phyloP scores from a whole-genome alignment of 2,329 filamentous ascomycete species.

The Nothomitra cinnamomea region DNA sequence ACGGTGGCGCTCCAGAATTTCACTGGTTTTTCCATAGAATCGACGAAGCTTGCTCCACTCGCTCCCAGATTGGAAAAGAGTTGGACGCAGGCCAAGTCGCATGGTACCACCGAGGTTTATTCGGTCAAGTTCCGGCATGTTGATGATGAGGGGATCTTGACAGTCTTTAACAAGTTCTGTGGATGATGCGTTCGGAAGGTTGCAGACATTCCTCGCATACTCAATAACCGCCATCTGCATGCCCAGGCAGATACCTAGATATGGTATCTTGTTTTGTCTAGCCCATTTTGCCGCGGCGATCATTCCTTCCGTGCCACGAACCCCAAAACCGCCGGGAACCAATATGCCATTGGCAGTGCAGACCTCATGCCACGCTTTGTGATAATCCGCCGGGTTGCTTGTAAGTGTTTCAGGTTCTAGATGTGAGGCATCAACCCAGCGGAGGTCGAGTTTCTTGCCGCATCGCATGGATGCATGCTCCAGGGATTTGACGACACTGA shows the following conservation, averaged over 20 bases:
- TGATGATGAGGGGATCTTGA: conserved; percentile 61
- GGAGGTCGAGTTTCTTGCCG: conserved; percentile 57
- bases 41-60: conserved; percentile 66
- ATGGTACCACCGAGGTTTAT: conserved; percentile 72
- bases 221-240: conserved; percentile 92
- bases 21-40: conserved; percentile 43
- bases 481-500: conserved; percentile 68
- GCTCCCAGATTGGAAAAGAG: conserved; percentile 55
- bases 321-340: conserved; percentile 63
- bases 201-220: conserved; percentile 60
- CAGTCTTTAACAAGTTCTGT: conserved; percentile 33
- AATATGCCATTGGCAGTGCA: conserved; percentile 49
- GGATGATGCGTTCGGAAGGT: conserved; percentile 38
- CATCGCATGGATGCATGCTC: conserved; percentile 88
- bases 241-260: conserved; percentile 77
- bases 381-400: conserved; percentile 52
- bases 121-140: conserved; percentile 79
- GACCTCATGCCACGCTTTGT: conserved; percentile 73
- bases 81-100: conserved; percentile 61
- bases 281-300: conserved; percentile 76
- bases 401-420: conserved; percentile 51
- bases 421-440: conserved; percentile 72
- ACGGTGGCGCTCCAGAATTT: conserved; percentile 55
- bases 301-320: conserved; percentile 78
- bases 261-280: conserved; percentile 62